Evolutionary conservation across 73 alveolate species (phyloP).

Genomic region (Stentor coeruleus): DNA sequence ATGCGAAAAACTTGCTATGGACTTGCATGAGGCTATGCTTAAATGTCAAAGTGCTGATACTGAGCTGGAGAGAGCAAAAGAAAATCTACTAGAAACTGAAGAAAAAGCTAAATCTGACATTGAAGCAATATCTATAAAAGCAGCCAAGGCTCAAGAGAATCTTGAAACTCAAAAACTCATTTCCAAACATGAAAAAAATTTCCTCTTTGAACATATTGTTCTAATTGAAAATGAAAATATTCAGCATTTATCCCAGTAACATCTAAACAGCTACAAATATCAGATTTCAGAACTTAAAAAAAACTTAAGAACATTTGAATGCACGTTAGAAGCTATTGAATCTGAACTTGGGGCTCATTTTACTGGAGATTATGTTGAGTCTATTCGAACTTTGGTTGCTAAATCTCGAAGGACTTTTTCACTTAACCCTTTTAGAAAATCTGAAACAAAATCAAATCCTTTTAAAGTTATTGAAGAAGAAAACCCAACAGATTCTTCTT

Average conservation of each 20-base stretch:
- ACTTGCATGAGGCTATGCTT: too few relatives aligned
- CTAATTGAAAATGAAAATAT: neutral
- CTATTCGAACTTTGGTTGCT: neutral
- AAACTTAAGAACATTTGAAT: neutral
- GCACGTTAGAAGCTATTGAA: too few relatives aligned
- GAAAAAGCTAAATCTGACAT: too few relatives aligned
- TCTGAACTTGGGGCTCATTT: neutral
- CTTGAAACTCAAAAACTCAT: neutral
- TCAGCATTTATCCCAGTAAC: neutral
- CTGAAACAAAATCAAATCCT: neutral
- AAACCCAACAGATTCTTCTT: too few relatives aligned
- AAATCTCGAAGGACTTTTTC: neutral
- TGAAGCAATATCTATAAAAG: too few relatives aligned
- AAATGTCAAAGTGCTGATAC: too few relatives aligned
- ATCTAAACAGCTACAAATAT: neutral
- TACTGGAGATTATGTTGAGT: neutral
- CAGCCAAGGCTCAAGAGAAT: neutral
- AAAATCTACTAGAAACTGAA: too few relatives aligned
- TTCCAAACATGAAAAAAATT: neutral
- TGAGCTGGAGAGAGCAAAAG: too few relatives aligned
- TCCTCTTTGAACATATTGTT: neutral
- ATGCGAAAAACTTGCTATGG: too few relatives aligned
- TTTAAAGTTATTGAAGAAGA: neutral
- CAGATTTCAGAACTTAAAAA: neutral
- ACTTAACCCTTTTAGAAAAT: neutral